phyloP scores from a whole-genome alignment of 2,329 filamentous ascomycete genomes.

The Ophiocordyceps robertsii region DNA sequence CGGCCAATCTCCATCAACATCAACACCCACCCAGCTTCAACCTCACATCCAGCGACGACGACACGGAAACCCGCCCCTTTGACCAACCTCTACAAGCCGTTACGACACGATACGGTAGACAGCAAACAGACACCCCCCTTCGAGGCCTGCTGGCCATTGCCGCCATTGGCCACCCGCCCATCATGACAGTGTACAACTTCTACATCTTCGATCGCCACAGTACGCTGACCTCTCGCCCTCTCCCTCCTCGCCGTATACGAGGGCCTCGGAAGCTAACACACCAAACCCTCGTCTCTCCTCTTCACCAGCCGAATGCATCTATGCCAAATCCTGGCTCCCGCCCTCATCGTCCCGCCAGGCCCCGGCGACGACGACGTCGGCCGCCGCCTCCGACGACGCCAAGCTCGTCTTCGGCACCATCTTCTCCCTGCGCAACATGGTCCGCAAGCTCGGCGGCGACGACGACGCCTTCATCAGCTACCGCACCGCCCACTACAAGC shows the following conservation, averaged over 20 bases:
- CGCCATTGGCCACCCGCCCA: conserved; percentile 11
- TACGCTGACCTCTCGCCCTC: conserved; percentile 34
- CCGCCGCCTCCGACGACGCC: conserved; percentile 58
- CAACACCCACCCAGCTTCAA: too few species aligned
- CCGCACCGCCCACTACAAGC: conserved; percentile 88
- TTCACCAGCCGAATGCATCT: conserved; percentile 81
- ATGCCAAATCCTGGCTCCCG: conserved; percentile 73
- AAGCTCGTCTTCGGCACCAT: conserved; percentile 96
- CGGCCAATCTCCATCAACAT: too few species aligned
- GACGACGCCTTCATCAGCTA: conserved; percentile 94
- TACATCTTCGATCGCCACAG: conserved; percentile 99
- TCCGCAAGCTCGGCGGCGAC: conserved; percentile 81
- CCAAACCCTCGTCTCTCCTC: background rate
- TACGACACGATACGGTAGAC: too few species aligned
- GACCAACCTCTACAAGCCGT: too few species aligned
- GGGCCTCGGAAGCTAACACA: background rate
- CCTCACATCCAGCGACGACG: too few species aligned
- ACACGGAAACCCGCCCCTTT: too few species aligned
- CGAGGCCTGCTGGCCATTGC: background rate
- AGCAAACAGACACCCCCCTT: too few species aligned
- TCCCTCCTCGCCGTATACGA: background rate
- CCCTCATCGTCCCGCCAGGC: conserved; percentile 14
- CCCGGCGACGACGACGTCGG: conserved; percentile 4
- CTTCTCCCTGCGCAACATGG: conserved; percentile 94
- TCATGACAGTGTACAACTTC: conserved; percentile 92